Base-by-base conservation (phyloP, 345 rosid species). In the Pistacia atlantica region DNA sequence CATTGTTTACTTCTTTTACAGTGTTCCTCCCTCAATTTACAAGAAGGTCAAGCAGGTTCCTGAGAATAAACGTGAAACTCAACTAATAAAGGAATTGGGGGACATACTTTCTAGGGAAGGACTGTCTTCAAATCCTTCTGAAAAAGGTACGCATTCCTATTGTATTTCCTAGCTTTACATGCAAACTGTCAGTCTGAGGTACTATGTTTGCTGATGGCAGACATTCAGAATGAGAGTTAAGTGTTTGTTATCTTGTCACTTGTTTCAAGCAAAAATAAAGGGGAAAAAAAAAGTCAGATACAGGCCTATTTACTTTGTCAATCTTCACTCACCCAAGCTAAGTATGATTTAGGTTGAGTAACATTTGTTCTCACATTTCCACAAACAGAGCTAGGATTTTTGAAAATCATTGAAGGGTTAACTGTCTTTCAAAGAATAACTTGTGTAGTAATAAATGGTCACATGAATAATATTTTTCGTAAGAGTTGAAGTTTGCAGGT, bases 51-150 rank as follows among this genome's bases (percentile, higher is more conserved):
- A 92, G 85, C 95, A 92, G 83, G 95, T 75, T 18, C 86, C 95
- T 69, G 98, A 93, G 86, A 87, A 85, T 72, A 89, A 93, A 71
- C 94, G 95, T 0, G 98, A 96, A 85, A 84, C 91, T 64, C 84
- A 81, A 78, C 81, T 96, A 62, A 84, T 93, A 73, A 88, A 88
- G 85, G 99, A 93, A 80, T 91, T 93, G 45, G 88, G 92, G 83
- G 89, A 86, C 72, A 88, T 96, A 69, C 98, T 96, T 80, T 85
- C 95, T 70, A 96, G 77, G 85, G 97, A 96, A 88, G 97, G 97
- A 63, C 78, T 93, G 82, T 93, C 98, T 22, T 80, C 93, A 71
- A 83, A 88, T 68, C 97, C 99, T 72, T 81, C 95, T 18, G 97
- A 92, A 79, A 92, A 91, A 85, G 98, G 98, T 93, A 33, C 71